These are phyloP conservation scores for Acacia melanoxylon DNA, from an alignment of 306 rosid species.

Conservation along the genomic window DNA sequence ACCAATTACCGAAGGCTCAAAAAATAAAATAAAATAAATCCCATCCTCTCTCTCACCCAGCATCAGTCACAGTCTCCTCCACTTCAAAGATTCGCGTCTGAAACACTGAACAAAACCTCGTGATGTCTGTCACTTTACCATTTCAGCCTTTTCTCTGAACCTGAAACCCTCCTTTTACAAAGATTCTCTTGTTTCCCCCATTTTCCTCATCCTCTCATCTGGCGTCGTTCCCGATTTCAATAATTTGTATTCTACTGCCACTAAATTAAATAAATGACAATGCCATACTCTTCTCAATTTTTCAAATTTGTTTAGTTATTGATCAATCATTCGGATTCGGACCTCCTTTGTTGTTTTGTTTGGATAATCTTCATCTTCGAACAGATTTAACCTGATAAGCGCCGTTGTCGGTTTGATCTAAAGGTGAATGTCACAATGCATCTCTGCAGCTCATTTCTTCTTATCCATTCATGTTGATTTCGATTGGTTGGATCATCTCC, in stretches of 20 bases:
- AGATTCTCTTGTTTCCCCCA: background rate
- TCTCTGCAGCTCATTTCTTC: background rate
- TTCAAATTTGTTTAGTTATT: background rate
- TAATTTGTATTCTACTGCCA: background rate
- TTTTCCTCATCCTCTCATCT: background rate
- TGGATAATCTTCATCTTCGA: background rate
- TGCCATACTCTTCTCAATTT: background rate
- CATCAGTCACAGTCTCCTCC: constrained; percentile 1
- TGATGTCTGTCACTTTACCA: constrained; percentile 1
- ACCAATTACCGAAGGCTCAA: background rate
- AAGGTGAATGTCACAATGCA: background rate
- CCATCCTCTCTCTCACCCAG: background rate
- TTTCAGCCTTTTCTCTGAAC: background rate
- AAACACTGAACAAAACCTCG: constrained; percentile 11
- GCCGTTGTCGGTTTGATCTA: background rate
- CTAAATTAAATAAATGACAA: background rate
- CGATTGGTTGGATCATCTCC: background rate
- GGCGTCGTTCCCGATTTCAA: background rate
- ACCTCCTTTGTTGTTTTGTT: background rate
- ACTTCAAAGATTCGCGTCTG: constrained; percentile 12
- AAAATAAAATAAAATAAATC: background rate
- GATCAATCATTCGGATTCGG: background rate
- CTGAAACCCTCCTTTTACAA: background rate
- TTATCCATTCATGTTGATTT: background rate
- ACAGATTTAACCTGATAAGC: background rate